Percentiles rank a stretch among this genome's conserved stretches.
phyloP scores from a whole-genome alignment of 345 rosid genomes.

The Citrus mangshanensis region DNA sequence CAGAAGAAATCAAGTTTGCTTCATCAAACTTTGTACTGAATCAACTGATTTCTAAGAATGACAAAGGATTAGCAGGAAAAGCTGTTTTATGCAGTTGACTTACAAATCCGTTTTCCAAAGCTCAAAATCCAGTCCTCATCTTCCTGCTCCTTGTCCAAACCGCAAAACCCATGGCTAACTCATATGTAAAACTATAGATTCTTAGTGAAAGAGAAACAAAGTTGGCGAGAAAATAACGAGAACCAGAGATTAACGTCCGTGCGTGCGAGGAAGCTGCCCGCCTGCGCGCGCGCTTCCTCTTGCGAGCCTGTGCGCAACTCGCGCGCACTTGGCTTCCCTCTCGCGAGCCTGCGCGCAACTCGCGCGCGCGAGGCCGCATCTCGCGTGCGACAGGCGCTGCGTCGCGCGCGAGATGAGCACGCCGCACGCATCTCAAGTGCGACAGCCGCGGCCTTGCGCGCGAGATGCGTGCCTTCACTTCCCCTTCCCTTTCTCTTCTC shows the following conservation, averaged over 20 bases:
- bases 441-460: too few relatives aligned
- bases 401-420: too few relatives aligned
- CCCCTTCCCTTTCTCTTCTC: too few relatives aligned
- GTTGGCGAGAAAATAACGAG: background rate
- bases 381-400: too few relatives aligned
- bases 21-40: background rate
- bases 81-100: slow-evolving; percentile 27
- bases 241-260: background rate
- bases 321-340: too few relatives aligned
- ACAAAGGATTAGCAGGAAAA: background rate
- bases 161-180: slow-evolving; percentile 14
- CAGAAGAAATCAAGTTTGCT: background rate
- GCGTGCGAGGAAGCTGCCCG: too few relatives aligned
- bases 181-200: background rate
- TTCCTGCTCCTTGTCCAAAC: slow-evolving; percentile 61
- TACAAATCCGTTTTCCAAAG: slow-evolving; percentile 72
- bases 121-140: slow-evolving; percentile 69
- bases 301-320: too few relatives aligned
- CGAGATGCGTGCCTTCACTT: too few relatives aligned
- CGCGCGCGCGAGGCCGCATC: too few relatives aligned
- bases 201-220: background rate
- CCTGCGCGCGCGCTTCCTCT: too few relatives aligned
- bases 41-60: background rate
- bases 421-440: too few relatives aligned
- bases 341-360: too few relatives aligned